Evolutionary conservation across 1,284 basidiomycete genomes (phyloP), one percentile per base, ranked within the genome.

Genomic region (Fomitiporia mediterranea): DNA sequence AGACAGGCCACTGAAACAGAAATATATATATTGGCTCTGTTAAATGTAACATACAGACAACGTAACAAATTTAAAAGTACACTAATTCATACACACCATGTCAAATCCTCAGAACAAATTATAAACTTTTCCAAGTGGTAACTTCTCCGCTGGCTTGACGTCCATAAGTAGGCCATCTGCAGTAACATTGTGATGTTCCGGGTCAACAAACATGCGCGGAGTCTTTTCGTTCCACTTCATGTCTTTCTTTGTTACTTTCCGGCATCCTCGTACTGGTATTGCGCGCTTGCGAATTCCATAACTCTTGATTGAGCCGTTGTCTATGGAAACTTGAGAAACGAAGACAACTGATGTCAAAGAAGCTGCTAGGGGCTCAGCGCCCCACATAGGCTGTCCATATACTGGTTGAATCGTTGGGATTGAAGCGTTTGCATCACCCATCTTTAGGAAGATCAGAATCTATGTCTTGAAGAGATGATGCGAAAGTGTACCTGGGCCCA

Each of bases 381-480:
- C 94, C 88, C 91, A 98, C 94, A 97, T 98, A 0, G 89, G 90
- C 48, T 89, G 81, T 1, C 86, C 84, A 61, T 86, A 84, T 65
- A 88, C 81, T 0, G 94, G 95, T 69, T 98, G 94, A 0, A 98
- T 91, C 0, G 91, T 91, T 4, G 95, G 94, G 63, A 98, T 98
- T 3, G 91, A 94, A 0, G 79, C 94, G 69, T 96, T 96, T 0
- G 94, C 90, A 60, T 97, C 94, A 25, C 94, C 94, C 84, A 96
- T 88, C 83, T 94, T 67, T 2, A n/a, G 46, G 19, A 34, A 6
- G 32, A 34, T 34, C 13, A 34, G 32, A 13, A 34, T 6, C 6
- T 34, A 34, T 13, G 6, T 6, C 32, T 21, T 39, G 19, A 39
- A 23, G 28, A 51, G 17, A n/a, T 37, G 37, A 27, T 46, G 19